Base-by-base conservation (phyloP, 2,329 filamentous ascomycete genomes). In the Penicillium sp. region DNA sequence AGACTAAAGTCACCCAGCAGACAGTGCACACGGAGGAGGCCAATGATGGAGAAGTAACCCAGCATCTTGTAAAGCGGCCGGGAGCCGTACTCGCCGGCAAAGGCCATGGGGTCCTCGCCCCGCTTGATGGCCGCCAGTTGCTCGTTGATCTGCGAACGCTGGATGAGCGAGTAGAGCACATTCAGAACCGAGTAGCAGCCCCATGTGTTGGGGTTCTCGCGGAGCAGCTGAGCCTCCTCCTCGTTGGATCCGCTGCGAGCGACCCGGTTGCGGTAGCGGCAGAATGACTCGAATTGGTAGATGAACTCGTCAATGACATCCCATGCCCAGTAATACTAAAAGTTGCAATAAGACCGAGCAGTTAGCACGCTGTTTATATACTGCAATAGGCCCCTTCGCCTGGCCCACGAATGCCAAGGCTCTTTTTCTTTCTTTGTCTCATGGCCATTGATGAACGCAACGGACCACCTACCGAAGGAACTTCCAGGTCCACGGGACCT, bases 221-320 rank as follows among this genome's bases (percentile, higher is more conserved):
- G 84, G 57, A 98, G 82, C 36, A 95, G 77, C 70, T 86, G 79
- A 52, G 94, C 83, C 71, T 98, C 93, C 72, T 97, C 93, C 66
- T 89, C 87, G 69, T 91, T 94, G 68, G 86, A 79, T 74, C 69
- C 81, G 33, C 69, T 81, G 57, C 89, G 81, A 51, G 93, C 93
- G 56, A 95, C 83, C 54, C 89, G 84, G 70, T 94, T 89, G 63
- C 93, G 84, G 79, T 96, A 96, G 50, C 89, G 88, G 68, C 89
- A 97, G 78, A 98, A 98, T 44, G 90, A 94, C 78, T 98, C 96
- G 79, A 98, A 98, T 71, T 98, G 93, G 77, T 98, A 98, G 74
- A 98, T 97, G 76, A 98, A 98, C 72, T 98, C 93, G 70, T 98
- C 93, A 72, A 98, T 96, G 56, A 97, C 91, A 69, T 98, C 93